Conservation (phyloP, 352 stramenopile genomes). For the Aphanomyces euteiches region DNA sequence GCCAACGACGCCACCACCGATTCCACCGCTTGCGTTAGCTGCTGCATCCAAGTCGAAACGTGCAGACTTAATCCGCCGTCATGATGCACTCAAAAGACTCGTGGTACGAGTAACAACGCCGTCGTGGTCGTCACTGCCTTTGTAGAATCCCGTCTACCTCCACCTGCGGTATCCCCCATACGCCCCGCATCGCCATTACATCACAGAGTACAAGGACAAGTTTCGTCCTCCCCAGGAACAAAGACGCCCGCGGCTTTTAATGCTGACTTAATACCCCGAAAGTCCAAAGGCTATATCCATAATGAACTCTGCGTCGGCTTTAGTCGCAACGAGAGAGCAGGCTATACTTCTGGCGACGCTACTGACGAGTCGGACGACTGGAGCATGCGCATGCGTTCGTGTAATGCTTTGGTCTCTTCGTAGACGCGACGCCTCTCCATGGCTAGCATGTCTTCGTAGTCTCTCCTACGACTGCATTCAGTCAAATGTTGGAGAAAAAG, state of each 20-base stretch:
- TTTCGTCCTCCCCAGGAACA: not conserved
- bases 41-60: too few relatives aligned
- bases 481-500: too few relatives aligned
- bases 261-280: not conserved
- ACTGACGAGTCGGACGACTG: slow-evolving; percentile 17
- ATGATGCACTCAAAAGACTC: too few relatives aligned
- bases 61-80: too few relatives aligned
- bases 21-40: too few relatives aligned
- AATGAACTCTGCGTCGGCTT: not conserved
- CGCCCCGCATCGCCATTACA: not conserved
- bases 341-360: not conserved
- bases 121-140: too few relatives aligned
- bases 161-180: not conserved
- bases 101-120: too few relatives aligned
- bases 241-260: not conserved
- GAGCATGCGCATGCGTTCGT: slow-evolving; percentile 52
- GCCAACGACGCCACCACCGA: too few relatives aligned
- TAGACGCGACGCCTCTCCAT: slow-evolving; percentile 43
- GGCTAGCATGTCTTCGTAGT: slow-evolving; percentile 47
- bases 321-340: too few relatives aligned
- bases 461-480: not conserved
- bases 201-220: slow-evolving; percentile 6
- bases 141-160: slow-evolving; percentile 11
- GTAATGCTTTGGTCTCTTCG: slow-evolving; percentile 48
- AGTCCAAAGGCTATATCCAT: not conserved